Conservation (phyloP, 306 rosid genomes). For the Sphenostylis stenocarpa region DNA sequence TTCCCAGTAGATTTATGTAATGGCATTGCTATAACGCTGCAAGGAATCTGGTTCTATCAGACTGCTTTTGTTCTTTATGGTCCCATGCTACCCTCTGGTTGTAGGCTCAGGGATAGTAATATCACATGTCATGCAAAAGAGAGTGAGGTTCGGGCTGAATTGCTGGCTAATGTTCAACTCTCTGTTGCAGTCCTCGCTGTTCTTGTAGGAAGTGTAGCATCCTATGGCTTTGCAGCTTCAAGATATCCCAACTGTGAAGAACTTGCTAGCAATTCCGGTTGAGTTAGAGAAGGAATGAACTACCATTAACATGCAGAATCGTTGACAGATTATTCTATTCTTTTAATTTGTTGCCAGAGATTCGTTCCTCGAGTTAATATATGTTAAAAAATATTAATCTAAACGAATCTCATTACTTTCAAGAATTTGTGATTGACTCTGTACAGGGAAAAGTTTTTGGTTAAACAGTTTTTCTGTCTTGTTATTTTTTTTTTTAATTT, state of each 20-base stretch:
- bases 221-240: slow-evolving; percentile 55
- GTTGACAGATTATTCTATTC: neutral
- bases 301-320: neutral
- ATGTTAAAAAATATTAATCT: neutral
- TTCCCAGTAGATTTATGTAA: slow-evolving; percentile 68
- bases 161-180: slow-evolving; percentile 79
- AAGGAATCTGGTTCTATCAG: slow-evolving; percentile 93
- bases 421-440: neutral
- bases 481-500: too few species aligned
- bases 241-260: slow-evolving; percentile 46
- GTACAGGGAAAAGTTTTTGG: too few species aligned
- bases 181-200: slow-evolving; percentile 54
- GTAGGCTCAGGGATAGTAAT: slow-evolving; percentile 47
- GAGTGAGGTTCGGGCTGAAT: slow-evolving; percentile 69
- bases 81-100: slow-evolving; percentile 84
- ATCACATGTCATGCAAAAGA: slow-evolving; percentile 58
- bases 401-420: neutral
- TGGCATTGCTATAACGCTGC: slow-evolving; percentile 70
- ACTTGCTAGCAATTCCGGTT: slow-evolving; percentile 32
- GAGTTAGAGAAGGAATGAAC: slow-evolving; percentile 36
- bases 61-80: slow-evolving; percentile 86
- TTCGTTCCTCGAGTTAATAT: neutral
- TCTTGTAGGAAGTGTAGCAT: slow-evolving; percentile 55
- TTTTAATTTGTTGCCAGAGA: neutral
- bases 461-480: too few species aligned